These are phyloP conservation scores for Lyophyllum shimeji DNA, from an alignment of 768 basidiomycete species.

Conservation along the genomic window DNA sequence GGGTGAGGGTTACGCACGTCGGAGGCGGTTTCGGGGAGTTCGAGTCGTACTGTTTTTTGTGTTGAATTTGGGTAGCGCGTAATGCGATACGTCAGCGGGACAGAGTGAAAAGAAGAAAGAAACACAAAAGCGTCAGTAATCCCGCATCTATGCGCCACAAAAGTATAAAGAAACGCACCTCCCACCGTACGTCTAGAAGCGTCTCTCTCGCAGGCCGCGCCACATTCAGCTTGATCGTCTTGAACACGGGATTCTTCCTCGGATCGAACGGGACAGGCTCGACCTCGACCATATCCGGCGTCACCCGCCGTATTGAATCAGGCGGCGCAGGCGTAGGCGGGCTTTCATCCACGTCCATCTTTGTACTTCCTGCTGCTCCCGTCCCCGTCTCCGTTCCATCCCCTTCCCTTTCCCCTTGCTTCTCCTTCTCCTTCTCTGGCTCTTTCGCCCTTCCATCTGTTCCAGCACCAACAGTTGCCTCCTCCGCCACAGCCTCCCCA, in stretches of 20 bases:
- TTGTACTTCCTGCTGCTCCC: not conserved
- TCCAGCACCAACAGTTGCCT: not conserved
- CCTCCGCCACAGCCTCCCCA: conserved; percentile 2
- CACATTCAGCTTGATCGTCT: conserved; percentile 15
- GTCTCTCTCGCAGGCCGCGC: conserved; percentile 26
- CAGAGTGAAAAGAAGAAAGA: not conserved
- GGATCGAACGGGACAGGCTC: conserved; percentile 52
- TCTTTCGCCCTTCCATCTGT: not conserved
- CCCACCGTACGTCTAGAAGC: conserved; percentile 50
- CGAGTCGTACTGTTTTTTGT: conserved; percentile 60
- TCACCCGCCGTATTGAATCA: not conserved
- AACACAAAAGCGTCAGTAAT: not conserved
- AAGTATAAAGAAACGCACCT: conserved; percentile 37
- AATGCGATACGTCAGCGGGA: conserved; percentile 3
- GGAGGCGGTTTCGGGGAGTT: conserved; percentile 75
- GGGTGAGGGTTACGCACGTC: conserved; percentile 67
- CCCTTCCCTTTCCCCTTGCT: not conserved
- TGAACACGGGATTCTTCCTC: conserved; percentile 39
- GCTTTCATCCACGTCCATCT: not conserved
- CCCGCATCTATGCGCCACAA: not conserved
- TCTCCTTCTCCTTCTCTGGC: not conserved
- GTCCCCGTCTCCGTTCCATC: not conserved
- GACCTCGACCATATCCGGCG: conserved; percentile 26
- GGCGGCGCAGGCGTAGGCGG: not conserved
- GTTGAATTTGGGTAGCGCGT: conserved; percentile 4